phyloP scores from a whole-genome alignment of 352 stramenopile genomes.

The Aphanomyces invadans region DNA sequence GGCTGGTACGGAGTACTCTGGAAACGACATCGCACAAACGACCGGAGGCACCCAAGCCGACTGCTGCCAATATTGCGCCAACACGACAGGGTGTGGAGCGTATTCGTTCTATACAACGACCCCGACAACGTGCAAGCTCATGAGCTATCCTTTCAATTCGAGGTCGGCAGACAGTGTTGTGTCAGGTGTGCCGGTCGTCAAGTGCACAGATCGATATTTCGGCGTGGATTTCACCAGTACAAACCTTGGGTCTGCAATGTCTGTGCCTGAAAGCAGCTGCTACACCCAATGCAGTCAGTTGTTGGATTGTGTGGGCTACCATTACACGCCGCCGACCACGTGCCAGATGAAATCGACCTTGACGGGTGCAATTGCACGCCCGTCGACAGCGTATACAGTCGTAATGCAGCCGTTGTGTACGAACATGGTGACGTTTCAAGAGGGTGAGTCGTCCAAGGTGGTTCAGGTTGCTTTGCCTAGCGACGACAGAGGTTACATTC shows the following conservation, averaged over 20 bases:
- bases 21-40: not conserved
- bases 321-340: not conserved
- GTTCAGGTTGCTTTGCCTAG: not conserved
- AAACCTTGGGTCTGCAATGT: not conserved
- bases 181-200: not conserved
- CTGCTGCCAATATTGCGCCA: not conserved
- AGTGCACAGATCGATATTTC: not conserved
- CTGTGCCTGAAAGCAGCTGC: not conserved
- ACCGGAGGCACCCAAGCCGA: not conserved
- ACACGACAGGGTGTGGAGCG: not conserved
- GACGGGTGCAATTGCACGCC: not conserved
- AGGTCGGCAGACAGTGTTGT: not conserved
- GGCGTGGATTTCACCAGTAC: not conserved
- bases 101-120: not conserved
- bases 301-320: not conserved
- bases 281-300: not conserved
- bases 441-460: not conserved
- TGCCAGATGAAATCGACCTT: not conserved
- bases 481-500: not conserved
- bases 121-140: not conserved
- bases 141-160: not conserved
- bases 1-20: not conserved
- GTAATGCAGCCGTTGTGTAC: not conserved
- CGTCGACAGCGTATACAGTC: not conserved
- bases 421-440: not conserved